Evolutionary conservation across 805 yeast genomes (phyloP), one percentile per base, ranked within the genome.

Genomic region (Isabelozyma pseudorhagii): DNA sequence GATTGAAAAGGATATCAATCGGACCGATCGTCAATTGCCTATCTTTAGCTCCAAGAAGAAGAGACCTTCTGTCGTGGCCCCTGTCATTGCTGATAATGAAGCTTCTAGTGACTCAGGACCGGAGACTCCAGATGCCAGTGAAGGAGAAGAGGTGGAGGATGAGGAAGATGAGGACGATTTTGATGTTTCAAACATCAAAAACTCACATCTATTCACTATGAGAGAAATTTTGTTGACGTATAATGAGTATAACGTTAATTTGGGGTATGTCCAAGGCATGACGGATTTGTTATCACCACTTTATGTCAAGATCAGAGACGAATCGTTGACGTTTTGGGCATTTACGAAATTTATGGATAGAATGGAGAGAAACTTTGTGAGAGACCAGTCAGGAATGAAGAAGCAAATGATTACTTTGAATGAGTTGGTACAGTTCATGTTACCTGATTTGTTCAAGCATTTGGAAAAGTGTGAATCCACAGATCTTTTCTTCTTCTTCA

Each of bases 241-340:
- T 61, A 93, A 94, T 64, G 91, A 88, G 66, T 79, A 84, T 64
- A 92, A 94, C 65, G 75, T 73, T 43, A 86, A 90, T 56, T 69
- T 94, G 56, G 99, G 99, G 0, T 94, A 94, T 61, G 97, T 94
- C 15, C 99, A 94, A 70, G 99, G 99, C 1, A 94, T 94, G 99
- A 83, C 94, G 8, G 99, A 94, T 66, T 72, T 94, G 46, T 71
- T 94, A 38, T 87, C 97, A 0, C 97, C 97, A 0, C 68, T 94
- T 3, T 94, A 90, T 64, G 81, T 78, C 47, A 68, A 62, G 60
- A 72, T 57, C 55, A 78, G 79, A 55, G 96, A 92, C 63, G 97
- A 92, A 56, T 72, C 85, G 0, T 60, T 90, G 21, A 76, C 97
- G 5, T 94, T 94, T 65, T 90, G 97, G 96, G 85, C 91, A 8